Percentiles rank a stretch among this genome's conserved stretches.
These are phyloP conservation scores for Neurospora sp. DNA, from an alignment of 495 filamentous ascomycete species.

Conservation along the genomic window DNA sequence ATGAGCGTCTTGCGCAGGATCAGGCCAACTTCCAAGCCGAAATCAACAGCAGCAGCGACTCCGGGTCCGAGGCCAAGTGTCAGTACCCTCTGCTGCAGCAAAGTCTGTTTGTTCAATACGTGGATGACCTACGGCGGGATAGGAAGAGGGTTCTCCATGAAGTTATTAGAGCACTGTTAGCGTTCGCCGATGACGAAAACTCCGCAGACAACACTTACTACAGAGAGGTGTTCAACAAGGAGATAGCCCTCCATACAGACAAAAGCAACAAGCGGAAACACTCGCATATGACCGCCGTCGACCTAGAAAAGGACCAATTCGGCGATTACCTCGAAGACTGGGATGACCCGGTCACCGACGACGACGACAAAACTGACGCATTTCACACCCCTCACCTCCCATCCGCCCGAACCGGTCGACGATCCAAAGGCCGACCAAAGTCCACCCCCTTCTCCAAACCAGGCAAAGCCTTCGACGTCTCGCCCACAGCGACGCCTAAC, in stretches of 20 bases:
- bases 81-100: constrained; percentile 19
- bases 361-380: neutral
- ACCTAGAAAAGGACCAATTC: constrained; percentile 36
- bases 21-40: constrained; percentile 2
- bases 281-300: constrained; percentile 24
- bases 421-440: neutral
- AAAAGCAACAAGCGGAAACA: constrained; percentile 43
- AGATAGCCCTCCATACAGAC: constrained; percentile 26
- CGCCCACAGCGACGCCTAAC: neutral
- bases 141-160: constrained; percentile 23
- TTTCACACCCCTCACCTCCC: neutral
- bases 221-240: constrained; percentile 39
- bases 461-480: neutral
- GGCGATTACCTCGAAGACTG: constrained; percentile 34
- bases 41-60: neutral
- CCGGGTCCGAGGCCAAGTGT: neutral
- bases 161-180: constrained; percentile 30
- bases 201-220: constrained; percentile 26
- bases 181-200: constrained; percentile 29
- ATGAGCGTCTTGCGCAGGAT: constrained; percentile 37
- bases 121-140: constrained; percentile 23
- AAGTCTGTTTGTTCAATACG: constrained; percentile 18
- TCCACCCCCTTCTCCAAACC: neutral
- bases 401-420: neutral
- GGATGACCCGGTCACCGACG: constrained; percentile 9